Evolutionary conservation across 2,329 filamentous ascomycete species (phyloP).

Genomic region (Ophiostoma novo-ulmi): DNA sequence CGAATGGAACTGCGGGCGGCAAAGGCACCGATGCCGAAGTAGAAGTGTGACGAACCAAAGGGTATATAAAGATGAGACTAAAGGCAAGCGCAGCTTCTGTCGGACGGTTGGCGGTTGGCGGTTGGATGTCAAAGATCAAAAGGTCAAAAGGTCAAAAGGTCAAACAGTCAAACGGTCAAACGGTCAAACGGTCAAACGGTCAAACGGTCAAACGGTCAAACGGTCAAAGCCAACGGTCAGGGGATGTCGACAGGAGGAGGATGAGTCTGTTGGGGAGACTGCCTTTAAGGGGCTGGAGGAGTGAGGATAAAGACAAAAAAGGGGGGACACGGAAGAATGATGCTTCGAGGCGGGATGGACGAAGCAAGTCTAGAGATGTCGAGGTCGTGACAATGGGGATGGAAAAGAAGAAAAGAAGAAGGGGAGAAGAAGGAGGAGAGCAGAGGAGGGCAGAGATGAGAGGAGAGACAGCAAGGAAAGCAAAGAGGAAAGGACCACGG

Average conservation of each 20-base stretch:
- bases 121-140: background rate
- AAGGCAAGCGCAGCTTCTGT: too few species aligned
- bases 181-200: background rate
- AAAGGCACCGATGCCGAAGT: background rate
- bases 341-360: constrained; percentile 11
- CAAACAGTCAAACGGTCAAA: background rate
- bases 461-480: constrained; percentile 10
- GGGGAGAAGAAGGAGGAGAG: constrained; percentile 9
- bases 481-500: background rate
- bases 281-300: background rate
- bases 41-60: background rate
- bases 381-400: background rate
- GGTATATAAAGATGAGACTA: background rate
- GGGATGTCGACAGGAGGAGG: background rate
- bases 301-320: background rate
- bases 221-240: background rate
- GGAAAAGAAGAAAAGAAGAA: background rate
- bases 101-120: background rate
- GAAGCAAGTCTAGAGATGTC: constrained; percentile 8
- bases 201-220: background rate
- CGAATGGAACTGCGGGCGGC: background rate
- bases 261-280: background rate
- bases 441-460: constrained; percentile 10
- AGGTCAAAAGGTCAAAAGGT: background rate
- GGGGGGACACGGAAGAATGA: background rate